Evolutionary conservation across 805 yeast genomes (phyloP).

Genomic region (Isabelozyma heimii): DNA sequence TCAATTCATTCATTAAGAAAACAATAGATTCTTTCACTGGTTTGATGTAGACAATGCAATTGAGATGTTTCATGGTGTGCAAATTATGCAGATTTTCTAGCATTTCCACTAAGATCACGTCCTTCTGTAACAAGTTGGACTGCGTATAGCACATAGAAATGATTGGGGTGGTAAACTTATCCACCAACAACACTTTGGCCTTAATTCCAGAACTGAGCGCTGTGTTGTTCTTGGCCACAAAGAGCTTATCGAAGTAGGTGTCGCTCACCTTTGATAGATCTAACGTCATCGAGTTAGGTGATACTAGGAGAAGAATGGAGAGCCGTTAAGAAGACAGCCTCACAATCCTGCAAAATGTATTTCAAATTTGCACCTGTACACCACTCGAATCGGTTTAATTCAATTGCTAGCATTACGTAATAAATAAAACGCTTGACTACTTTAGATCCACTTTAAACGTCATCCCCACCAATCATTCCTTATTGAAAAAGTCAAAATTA

Average conservation of each 20-base stretch:
- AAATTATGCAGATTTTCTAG: slow-evolving; percentile 58
- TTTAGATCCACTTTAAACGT: slow-evolving; percentile 88
- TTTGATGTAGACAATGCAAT: slow-evolving; percentile 74
- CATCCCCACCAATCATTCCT: slow-evolving; percentile 67
- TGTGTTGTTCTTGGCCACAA: slow-evolving; percentile 13
- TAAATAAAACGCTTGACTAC: no score
- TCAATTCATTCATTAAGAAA: slow-evolving; percentile 61
- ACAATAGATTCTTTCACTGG: slow-evolving; percentile 68
- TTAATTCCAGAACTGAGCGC: slow-evolving; percentile 21
- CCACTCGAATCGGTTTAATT: no score
- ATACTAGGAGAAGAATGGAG: not conserved
- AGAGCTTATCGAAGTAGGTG: slow-evolving; percentile 28
- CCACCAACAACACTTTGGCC: slow-evolving; percentile 77
- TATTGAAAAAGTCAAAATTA: slow-evolving; percentile 83
- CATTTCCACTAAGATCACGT: slow-evolving; percentile 76
- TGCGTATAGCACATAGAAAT: slow-evolving; percentile 91
- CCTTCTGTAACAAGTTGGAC: slow-evolving; percentile 74
- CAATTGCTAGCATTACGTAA: no score
- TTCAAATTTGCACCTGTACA: no score
- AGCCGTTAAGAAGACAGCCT: not conserved
- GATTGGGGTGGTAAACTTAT: slow-evolving; percentile 74
- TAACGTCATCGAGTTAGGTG: slow-evolving; percentile 17
- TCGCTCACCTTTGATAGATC: slow-evolving; percentile 25
- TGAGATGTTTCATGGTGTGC: slow-evolving; percentile 62
- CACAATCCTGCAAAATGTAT: not conserved